Evolutionary conservation across 345 rosid species (phyloP), one percentile per base, ranked within the genome.

Genomic region (Orychophragmus violaceus): DNA sequence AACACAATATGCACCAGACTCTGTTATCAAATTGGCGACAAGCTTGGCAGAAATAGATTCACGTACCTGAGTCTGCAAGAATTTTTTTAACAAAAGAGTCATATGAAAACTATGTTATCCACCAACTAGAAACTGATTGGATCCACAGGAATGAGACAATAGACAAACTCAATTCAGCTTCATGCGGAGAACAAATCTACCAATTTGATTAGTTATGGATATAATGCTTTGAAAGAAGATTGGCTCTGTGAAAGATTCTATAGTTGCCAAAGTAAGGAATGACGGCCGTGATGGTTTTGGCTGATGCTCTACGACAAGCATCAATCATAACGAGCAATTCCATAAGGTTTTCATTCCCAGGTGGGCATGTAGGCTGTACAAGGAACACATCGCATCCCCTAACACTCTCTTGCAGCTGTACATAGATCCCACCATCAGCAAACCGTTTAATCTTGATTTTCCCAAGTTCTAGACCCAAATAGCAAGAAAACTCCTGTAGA

Each of bases 271-370:
- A 93, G 81, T 93, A 93, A 5, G 98, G 98, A 70, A 93, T 88
- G 8, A 93, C 98, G 2, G 97, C 97, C 2, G 96, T 93, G 25
- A 93, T 93, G 30, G 82, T 88, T 71, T 88, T 90, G 36, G 97
- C 98, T 0, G 98, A 93, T 6, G 97, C 98, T 80, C 97, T 78
- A 8, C 97, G 87, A 79, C 96, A 93, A 53, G 98, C 98, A 80
- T 93, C 98, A 59, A 93, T 80, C 98, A 93, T 93, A 36, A 93
- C 78, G 16, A 93, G 85, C 63, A 93, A 87, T 76, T 93, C 98
- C 98, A 93, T 93, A 59, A 93, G 96, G 71, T 93, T 93, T 77
- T 93, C 98, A 76, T 93, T 93, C 1, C 96, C 97, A 73, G 98
- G 97, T 62, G 97, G 98, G 5, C 97, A 93, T 0, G 98, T 90